phyloP scores from a whole-genome alignment of 257 asterid genomes.

The Nicotiana knightiana region DNA sequence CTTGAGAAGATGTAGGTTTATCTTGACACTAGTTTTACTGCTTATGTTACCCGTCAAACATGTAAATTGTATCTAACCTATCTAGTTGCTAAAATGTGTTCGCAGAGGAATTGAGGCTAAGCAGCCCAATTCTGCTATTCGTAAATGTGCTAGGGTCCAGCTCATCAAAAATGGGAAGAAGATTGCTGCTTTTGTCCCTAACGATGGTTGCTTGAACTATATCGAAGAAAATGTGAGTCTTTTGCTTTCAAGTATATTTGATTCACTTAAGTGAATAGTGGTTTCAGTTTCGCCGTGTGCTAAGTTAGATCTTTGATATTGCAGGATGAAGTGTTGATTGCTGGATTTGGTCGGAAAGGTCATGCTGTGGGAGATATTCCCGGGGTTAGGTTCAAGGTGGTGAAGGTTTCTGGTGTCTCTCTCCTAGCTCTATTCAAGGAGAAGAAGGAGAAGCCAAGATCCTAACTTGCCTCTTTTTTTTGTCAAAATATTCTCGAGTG shows the following conservation, averaged over 20 bases:
- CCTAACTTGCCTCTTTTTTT: slow-evolving; percentile 21
- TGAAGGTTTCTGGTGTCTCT: slow-evolving; percentile 81
- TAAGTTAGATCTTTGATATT: neutral
- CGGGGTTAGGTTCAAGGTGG: slow-evolving; percentile 79
- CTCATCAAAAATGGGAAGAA: slow-evolving; percentile 80
- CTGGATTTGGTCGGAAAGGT: slow-evolving; percentile 84
- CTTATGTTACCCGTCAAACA: neutral
- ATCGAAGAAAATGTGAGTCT: slow-evolving; percentile 74
- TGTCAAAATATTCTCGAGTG: neutral
- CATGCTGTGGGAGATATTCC: slow-evolving; percentile 90
- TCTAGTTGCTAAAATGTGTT: neutral
- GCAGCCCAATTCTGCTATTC: slow-evolving; percentile 83
- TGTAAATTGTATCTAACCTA: neutral
- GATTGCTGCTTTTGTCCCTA: slow-evolving; percentile 80
- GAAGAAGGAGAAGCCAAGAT: slow-evolving; percentile 70
- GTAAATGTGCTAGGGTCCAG: slow-evolving; percentile 78
- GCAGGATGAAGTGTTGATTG: slow-evolving; percentile 81
- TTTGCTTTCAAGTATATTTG: neutral
- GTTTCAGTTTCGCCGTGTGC: neutral
- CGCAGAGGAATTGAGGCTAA: slow-evolving; percentile 76
- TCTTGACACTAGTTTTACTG: neutral
- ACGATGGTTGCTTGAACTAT: slow-evolving; percentile 74
- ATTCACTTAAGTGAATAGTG: neutral
- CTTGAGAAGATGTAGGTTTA: slow-evolving; percentile 64
- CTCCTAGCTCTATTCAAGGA: slow-evolving; percentile 68